Evolutionary conservation across 352 stramenopile species (phyloP), one percentile per base, ranked within the genome.

Genomic region (Phytophthora hibernalis): DNA sequence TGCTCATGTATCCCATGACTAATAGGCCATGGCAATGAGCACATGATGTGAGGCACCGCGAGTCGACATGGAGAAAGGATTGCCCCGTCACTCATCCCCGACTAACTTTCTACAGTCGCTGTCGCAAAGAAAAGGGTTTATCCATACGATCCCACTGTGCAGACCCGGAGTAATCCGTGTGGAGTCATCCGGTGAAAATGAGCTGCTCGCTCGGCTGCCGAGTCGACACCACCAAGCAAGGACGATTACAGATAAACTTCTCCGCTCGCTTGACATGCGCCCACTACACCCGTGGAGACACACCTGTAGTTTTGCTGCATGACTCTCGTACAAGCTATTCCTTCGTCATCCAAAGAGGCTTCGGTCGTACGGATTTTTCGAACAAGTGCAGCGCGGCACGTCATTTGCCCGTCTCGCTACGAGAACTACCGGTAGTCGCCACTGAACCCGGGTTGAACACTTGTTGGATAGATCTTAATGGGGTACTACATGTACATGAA

Each of bases 71-170:
- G 26, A n/a, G n/a, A n/a, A 31, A 31, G 26, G 26, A 31, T 31
- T 31, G 26, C 26, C n/a, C 26, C 26, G 26, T 31, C 26, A 31
- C 26, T 31, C 26, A 8, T 31, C 26, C 26, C 4, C 10, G 10
- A 38, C 31, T 38, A 13, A 43, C 37, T 53, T 62, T 62, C 43
- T 54, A 35, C 51, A 62, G 54, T 62, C 54, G 54, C 16, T n/a
- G 42, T 26, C 43, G 43, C 43, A 61, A 53, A 61, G 30, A 60
- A 48, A 49, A 38, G 12, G 21, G 35, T 26, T 31, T 35, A 37
- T 30, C 28, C 13, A 33, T 61, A 61, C 42, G 42, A 18, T 61
- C 42, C 54, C 54, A 61, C 54, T 53, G 12, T 61, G 10, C 15
- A 3, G 10, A 5, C n/a, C 9, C 18, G 24, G 44, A 53, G 54